Base-by-base conservation (phyloP, 1,284 basidiomycete genomes). In the Cryptococcus sp. region DNA sequence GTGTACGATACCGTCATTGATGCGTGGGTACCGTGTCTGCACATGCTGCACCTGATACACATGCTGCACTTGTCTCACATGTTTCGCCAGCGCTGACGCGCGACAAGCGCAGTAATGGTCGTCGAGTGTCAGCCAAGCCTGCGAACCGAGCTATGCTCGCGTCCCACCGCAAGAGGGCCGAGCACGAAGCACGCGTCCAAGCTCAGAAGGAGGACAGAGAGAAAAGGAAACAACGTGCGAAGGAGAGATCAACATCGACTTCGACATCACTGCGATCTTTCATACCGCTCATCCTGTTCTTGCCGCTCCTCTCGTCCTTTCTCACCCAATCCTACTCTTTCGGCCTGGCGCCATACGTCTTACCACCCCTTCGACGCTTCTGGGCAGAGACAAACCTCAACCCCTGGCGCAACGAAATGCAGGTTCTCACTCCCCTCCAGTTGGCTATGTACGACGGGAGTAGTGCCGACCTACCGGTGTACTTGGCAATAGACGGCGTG, bases 401-500 rank as follows among this genome's bases (percentile, higher is more conserved):
- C 38, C 65, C 66, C 5, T 58, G 40, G 25, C 23, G 49, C 16
- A 25, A 13, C 15, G 19, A 48, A 19, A 50, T 72, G 50, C 47
- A 19, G 45, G 49, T 47, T 11, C 70, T 72, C 50, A 69, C 58
- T 22, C 75, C 62, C 54, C 42, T 56, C 15, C 76, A 84, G 61
- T 82, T 99, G 39, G 79, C 85, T 23, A 80, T 83, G 61, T 93
- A 85, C 77, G 89, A 95, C 75, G 95, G 95, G 42, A 78, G 78
- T 27, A 82, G 86, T 58, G 78, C 83, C n/a, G 81, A 80, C 40
- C 85, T 82, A 69, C 91, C 93, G 19, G 80, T 95, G 52, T 97
- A 93, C 80, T 79, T 97, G 55, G 92, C 90, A 62, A 89, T 98
- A 71, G 89, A 93, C 72, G 91, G 92, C 19, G 87, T 90, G 55